Evolutionary conservation across 192 early-diverging fungal species (phyloP).

Genomic region (Podila verticillata): DNA sequence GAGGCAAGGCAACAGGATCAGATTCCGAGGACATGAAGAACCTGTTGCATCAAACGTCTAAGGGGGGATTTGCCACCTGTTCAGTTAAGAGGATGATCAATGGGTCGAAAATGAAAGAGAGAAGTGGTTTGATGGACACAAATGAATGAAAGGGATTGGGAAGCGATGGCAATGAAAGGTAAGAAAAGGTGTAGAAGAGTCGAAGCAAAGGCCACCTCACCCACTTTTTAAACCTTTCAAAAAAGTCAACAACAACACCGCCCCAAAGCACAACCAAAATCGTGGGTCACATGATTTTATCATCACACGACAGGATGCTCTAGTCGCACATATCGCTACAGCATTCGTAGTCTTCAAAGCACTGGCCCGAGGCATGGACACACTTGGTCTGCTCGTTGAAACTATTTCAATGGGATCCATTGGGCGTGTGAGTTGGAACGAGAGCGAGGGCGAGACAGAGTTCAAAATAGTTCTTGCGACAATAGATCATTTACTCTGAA

Average conservation of each 20-base stretch:
- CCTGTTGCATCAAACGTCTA: background rate
- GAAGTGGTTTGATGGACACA: no score
- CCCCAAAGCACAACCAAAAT: no score
- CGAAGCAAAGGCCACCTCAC: no score
- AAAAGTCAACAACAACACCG: no score
- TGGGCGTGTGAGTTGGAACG: no score
- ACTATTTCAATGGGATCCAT: no score
- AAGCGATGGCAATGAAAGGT: background rate
- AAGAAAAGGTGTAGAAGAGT: background rate
- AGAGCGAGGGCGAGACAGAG: background rate
- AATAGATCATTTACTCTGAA: background rate
- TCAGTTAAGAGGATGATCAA: background rate
- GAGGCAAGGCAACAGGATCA: slow-evolving; percentile 20
- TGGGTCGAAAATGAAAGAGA: no score
- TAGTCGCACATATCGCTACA: slow-evolving; percentile 4
- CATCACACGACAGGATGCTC: background rate
- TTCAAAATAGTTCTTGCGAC: background rate
- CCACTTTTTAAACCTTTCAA: no score
- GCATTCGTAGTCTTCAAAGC: slow-evolving; percentile 12
- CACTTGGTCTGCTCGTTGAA: background rate
- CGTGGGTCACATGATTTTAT: no score
- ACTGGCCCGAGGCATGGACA: slow-evolving; percentile 5
- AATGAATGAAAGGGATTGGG: background rate
- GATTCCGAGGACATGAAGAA: slow-evolving; percentile 44
- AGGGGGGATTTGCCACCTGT: background rate